Conservation (phyloP, 805 yeast genomes). For the Ogataea methylovora region DNA sequence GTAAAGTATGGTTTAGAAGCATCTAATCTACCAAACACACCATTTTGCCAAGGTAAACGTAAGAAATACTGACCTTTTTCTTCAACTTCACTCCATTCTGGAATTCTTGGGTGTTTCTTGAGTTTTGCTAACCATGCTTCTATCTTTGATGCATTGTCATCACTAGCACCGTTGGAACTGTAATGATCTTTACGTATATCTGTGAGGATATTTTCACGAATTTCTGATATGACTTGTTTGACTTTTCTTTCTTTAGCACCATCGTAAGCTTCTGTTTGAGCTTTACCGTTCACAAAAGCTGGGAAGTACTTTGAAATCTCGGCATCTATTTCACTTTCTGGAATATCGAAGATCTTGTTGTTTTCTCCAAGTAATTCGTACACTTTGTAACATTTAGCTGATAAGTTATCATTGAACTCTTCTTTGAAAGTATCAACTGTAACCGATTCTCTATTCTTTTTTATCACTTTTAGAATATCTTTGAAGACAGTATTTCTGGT, state of each 20-base stretch:
- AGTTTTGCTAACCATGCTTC: constrained; percentile 6
- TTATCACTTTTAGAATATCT: constrained; percentile 29
- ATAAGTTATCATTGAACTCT: constrained; percentile 27
- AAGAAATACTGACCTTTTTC: constrained; percentile 32
- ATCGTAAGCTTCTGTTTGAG: constrained; percentile 19
- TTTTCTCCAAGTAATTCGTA: constrained; percentile 19
- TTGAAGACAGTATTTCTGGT: constrained; percentile 42
- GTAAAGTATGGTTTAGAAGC: constrained; percentile 82
- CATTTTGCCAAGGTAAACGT: constrained; percentile 73
- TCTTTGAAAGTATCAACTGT: constrained; percentile 25
- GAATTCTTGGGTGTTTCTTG: constrained; percentile 24
- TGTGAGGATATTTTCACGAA: constrained; percentile 23
- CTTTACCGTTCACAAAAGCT: constrained; percentile 19
- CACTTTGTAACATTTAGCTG: constrained; percentile 29
- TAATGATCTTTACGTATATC: constrained; percentile 20
- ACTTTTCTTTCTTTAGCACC: constrained; percentile 24
- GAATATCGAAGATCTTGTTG: constrained; percentile 13
- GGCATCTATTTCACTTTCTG: constrained; percentile 33
- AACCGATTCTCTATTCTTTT: constrained; percentile 13
- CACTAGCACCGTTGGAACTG: background rate
- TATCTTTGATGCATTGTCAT: background rate
- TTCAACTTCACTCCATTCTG: constrained; percentile 25
- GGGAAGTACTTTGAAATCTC: constrained; percentile 40
- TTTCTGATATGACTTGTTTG: constrained; percentile 25
- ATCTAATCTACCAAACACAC: constrained; percentile 72